These are phyloP conservation scores for Aspergillus alliaceus DNA, from an alignment of 2,329 filamentous ascomycete species.

Conservation along the genomic window DNA sequence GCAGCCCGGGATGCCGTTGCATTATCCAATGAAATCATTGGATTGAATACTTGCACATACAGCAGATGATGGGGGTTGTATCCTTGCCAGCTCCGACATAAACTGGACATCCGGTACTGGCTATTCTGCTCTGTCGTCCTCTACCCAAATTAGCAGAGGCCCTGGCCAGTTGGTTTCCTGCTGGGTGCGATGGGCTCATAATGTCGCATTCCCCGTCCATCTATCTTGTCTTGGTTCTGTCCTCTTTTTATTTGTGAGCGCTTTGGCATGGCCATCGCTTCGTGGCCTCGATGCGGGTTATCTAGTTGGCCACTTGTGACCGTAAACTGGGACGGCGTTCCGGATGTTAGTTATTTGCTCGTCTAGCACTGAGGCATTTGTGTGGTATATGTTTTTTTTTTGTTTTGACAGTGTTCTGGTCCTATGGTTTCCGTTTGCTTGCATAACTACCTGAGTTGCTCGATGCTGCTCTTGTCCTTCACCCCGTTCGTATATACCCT, in stretches of 20 bases:
- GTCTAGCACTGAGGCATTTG: constrained; percentile 4
- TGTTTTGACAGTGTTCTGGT: not conserved
- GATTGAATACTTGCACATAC: not conserved
- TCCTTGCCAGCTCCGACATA: not conserved
- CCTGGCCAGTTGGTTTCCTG: not conserved
- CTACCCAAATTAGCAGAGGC: not conserved
- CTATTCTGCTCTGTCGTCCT: not conserved
- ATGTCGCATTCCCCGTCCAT: not conserved
- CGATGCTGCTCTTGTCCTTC: constrained; percentile 7
- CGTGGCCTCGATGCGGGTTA: constrained; percentile 9
- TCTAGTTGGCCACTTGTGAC: constrained; percentile 9
- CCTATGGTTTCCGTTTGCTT: not conserved
- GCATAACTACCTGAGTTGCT: constrained; percentile 8
- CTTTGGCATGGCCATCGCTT: constrained; percentile 2
- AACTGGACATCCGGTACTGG: not conserved
- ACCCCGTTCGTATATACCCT: constrained; percentile 13
- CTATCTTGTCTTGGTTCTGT: not conserved
- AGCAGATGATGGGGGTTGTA: not conserved
- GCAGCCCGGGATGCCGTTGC: constrained; percentile 63
- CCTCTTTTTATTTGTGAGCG: not conserved
- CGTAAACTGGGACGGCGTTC: constrained; percentile 15
- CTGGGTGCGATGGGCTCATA: not conserved
- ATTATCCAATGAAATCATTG: constrained; percentile 55
- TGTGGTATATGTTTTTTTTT: no score
- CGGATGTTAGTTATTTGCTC: constrained; percentile 8